Evolutionary conservation across 2,329 filamentous ascomycete genomes (phyloP).

Genomic region (Colletotrichum sp.): DNA sequence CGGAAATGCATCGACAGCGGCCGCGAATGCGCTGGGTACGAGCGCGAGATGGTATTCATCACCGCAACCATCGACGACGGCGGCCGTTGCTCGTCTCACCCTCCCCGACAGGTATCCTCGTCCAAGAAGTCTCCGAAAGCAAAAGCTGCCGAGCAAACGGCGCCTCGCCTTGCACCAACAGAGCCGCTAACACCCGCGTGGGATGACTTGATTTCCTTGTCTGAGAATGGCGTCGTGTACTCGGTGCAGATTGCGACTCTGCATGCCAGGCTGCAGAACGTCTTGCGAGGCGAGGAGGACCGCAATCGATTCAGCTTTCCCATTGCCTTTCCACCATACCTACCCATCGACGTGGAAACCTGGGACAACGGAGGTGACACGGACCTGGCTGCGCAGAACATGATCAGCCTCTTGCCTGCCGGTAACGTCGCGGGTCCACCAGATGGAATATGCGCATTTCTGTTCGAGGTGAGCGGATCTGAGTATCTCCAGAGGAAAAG

Average conservation of each 20-base stretch:
- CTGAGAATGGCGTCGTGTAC: slow-evolving; percentile 39
- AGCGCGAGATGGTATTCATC: slow-evolving; percentile 68
- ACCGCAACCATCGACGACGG: slow-evolving; percentile 60
- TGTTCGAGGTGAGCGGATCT: slow-evolving; percentile 53
- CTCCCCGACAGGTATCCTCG: slow-evolving; percentile 49
- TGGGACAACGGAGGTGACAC: slow-evolving; percentile 40
- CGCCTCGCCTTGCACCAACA: slow-evolving; percentile 34
- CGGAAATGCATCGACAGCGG: slow-evolving; percentile 64
- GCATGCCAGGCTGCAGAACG: slow-evolving; percentile 43
- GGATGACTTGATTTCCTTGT: slow-evolving; percentile 51
- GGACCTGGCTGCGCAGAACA: slow-evolving; percentile 46
- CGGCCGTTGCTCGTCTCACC: slow-evolving; percentile 63
- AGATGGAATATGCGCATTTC: slow-evolving; percentile 53
- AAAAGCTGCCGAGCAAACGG: slow-evolving; percentile 27
- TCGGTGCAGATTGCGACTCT: slow-evolving; percentile 50
- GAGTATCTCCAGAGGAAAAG: not conserved
- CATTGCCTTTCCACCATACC: slow-evolving; percentile 44
- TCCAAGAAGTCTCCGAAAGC: slow-evolving; percentile 35
- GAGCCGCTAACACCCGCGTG: slow-evolving; percentile 55
- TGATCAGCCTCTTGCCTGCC: slow-evolving; percentile 43
- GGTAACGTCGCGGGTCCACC: slow-evolving; percentile 32
- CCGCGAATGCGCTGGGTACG: slow-evolving; percentile 65
- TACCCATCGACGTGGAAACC: slow-evolving; percentile 41
- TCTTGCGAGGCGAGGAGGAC: slow-evolving; percentile 32
- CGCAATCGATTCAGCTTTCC: slow-evolving; percentile 30